Conservation (phyloP, 2,329 filamentous ascomycete species). For the Cladosporium sp. region DNA sequence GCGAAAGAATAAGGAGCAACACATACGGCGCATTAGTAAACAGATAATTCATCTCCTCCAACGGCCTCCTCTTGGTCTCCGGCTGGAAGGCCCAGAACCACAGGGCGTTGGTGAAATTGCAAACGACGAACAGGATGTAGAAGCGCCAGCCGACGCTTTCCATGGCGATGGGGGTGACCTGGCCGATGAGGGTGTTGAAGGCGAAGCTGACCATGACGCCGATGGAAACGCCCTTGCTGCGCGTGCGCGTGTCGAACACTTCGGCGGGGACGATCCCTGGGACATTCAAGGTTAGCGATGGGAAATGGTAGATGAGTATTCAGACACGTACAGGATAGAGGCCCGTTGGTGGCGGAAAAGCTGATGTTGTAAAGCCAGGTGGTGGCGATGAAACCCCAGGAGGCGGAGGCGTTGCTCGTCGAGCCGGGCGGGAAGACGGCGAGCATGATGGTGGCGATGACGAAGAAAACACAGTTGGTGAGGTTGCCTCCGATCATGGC, state of each 20-base stretch:
- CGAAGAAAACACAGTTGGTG: slow-evolving; percentile 67
- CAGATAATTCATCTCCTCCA: slow-evolving; percentile 66
- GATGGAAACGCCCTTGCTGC: slow-evolving; percentile 70
- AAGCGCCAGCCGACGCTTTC: slow-evolving; percentile 50
- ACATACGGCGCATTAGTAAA: slow-evolving; percentile 44
- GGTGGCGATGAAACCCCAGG: slow-evolving; percentile 70
- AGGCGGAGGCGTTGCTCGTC: slow-evolving; percentile 48
- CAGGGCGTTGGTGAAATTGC: slow-evolving; percentile 64
- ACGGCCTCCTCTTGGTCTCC: slow-evolving; percentile 59
- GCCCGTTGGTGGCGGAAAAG: slow-evolving; percentile 68
- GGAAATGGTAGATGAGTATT: not conserved
- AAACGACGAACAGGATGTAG: slow-evolving; percentile 62
- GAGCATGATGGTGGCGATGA: slow-evolving; percentile 58
- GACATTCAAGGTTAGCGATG: not conserved
- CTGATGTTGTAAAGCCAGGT: slow-evolving; percentile 81
- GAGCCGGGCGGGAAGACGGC: slow-evolving; percentile 59
- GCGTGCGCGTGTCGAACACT: slow-evolving; percentile 68
- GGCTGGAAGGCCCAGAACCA: slow-evolving; percentile 67
- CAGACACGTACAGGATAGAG: slow-evolving; percentile 48
- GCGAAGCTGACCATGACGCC: slow-evolving; percentile 67
- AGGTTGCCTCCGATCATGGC: slow-evolving; percentile 69
- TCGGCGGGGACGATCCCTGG: slow-evolving; percentile 34
- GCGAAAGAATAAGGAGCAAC: slow-evolving; percentile 24
- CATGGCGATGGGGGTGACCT: slow-evolving; percentile 62
- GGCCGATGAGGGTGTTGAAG: slow-evolving; percentile 73